Percentiles rank a stretch among this genome's conserved stretches.
These are phyloP conservation scores for Clohesyomyces aquaticus DNA, from an alignment of 495 filamentous ascomycete species.

Conservation along the genomic window DNA sequence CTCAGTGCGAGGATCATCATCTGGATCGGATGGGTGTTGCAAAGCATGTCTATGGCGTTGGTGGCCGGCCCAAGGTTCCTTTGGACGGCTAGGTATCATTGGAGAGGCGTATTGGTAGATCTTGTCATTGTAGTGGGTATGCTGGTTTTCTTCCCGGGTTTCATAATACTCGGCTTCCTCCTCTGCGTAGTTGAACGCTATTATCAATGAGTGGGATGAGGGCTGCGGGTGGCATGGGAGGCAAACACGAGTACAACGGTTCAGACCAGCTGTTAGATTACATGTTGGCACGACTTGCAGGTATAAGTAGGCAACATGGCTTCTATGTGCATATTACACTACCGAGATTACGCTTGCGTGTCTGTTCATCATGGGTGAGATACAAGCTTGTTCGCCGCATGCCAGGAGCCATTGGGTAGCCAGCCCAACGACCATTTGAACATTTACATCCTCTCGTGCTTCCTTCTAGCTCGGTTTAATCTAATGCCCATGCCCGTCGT, in stretches of 20 bases:
- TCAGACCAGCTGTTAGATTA: neutral
- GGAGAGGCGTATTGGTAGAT: neutral
- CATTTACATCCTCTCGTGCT: too few species aligned
- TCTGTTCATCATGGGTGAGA: too few species aligned
- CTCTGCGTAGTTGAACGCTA: neutral
- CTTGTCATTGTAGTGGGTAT: neutral
- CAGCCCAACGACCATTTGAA: too few species aligned
- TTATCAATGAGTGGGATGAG: too few species aligned
- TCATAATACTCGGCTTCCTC: neutral
- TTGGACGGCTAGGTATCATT: neutral
- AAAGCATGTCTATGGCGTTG: neutral
- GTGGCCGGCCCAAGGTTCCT: neutral
- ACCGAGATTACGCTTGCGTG: neutral
- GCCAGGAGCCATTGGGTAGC: too few species aligned
- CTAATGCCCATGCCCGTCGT: slow-evolving; percentile 73
- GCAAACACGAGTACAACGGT: neutral
- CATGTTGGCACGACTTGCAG: neutral
- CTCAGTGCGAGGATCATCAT: neutral
- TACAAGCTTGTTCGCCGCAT: too few species aligned
- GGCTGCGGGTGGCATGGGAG: too few species aligned
- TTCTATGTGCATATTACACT: neutral
- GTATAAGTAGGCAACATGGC: neutral
- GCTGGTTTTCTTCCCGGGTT: neutral
- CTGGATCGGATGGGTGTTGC: neutral
- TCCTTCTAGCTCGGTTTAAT: too few species aligned